phyloP scores from a whole-genome alignment of 1,284 basidiomycete genomes.

The Agroathelia rolfsii region DNA sequence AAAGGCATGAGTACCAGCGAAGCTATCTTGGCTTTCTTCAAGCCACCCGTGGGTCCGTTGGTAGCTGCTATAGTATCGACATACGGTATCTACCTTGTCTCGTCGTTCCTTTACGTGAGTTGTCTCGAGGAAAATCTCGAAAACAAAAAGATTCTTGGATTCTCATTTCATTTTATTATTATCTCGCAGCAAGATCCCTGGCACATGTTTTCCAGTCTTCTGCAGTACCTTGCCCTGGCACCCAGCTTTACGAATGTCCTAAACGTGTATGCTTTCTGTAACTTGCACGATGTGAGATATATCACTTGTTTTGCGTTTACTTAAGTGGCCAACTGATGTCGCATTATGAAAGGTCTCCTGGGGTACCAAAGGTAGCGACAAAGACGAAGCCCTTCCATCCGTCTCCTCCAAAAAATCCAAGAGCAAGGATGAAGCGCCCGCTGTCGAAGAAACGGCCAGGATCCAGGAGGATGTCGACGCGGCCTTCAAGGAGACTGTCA shows the following conservation, averaged over 20 bases:
- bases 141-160: neutral
- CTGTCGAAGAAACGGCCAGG: slow-evolving; percentile 75
- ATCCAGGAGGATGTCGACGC: slow-evolving; percentile 85
- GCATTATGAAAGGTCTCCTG: slow-evolving; percentile 54
- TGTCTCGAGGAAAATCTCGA: neutral
- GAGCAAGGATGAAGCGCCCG: slow-evolving; percentile 60
- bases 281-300: slow-evolving; percentile 72
- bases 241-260: slow-evolving; percentile 91
- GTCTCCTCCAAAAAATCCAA: slow-evolving; percentile 79
- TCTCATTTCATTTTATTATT: neutral
- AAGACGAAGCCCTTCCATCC: slow-evolving; percentile 88
- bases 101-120: slow-evolving; percentile 85
- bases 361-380: slow-evolving; percentile 96
- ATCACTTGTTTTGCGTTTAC: slow-evolving; percentile 1
- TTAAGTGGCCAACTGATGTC: slow-evolving; percentile 9
- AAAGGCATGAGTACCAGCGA: slow-evolving; percentile 35
- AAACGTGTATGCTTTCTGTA: slow-evolving; percentile 96
- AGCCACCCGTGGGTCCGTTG: slow-evolving; percentile 71
- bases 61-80: slow-evolving; percentile 86
- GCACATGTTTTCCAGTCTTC: slow-evolving; percentile 97
- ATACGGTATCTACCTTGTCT: slow-evolving; percentile 78
- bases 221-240: slow-evolving; percentile 85
- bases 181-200: slow-evolving; percentile 60
- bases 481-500: slow-evolving; percentile 91
- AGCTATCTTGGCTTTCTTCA: slow-evolving; percentile 51